Base-by-base conservation (phyloP, 2,329 filamentous ascomycete genomes). In the Coniochaeta sp. region DNA sequence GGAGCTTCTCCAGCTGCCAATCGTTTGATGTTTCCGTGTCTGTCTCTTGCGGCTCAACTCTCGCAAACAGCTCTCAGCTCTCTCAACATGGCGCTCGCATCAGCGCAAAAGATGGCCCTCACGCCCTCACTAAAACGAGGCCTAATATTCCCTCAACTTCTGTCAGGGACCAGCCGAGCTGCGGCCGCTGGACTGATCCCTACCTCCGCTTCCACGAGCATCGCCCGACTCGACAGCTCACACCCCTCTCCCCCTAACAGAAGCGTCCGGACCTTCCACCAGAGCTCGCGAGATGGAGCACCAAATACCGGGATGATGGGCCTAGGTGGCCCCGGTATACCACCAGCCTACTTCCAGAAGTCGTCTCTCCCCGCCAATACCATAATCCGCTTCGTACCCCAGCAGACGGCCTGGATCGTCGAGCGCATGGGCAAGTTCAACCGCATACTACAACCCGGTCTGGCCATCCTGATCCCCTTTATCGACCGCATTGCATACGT, bases 371-470 rank as follows among this genome's bases (percentile, higher is more conserved):
- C 95, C 30, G 90, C 93, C 67, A 99, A 99, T 77, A 99, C 95
- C 4, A 81, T 99, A 64, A 81, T 99, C 68, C 91, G 93, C 62
- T 99, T 98, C 76, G 95, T 99, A 47, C 95, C 95, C n/a, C 95
- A 99, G 77, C 95, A 99, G 80, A 98, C 93, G 68, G 95, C 95
- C 74, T 99, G 95, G 95, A 93, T 99, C 62, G 95, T 99, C 60
- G 95, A 99, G 84, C 93, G 95, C 71, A 99, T 99, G 95, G 95
- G 95, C 69, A 95, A 93, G 76, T 99, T 96, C 79, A 89, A 91
- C 77, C 85, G 93, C 62, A 97, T 99, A 70, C 80, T 99, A 57
- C 86, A 97, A 69, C 95, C 95, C 3, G 95, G 95, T 60, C 81
- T 99, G 63, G 93, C 95, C 24, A 83, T 99, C 64, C 78, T 99